These are phyloP conservation scores for Bolboschoenus planiculmis DNA, from an alignment of 176 grass and related monocot genomes.

Conservation along the genomic window DNA sequence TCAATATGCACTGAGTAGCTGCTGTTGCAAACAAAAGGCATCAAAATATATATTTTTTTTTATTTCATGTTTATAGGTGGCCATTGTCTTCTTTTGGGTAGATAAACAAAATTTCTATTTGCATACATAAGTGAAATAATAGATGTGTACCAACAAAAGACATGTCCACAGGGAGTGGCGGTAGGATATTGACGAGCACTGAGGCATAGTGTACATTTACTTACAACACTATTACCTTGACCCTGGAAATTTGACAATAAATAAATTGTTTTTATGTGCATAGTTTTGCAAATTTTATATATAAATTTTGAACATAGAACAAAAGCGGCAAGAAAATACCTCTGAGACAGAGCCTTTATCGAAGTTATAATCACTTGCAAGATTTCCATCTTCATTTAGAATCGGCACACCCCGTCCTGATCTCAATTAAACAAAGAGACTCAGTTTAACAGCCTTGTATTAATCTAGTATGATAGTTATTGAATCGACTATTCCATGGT, in stretches of 20 bases:
- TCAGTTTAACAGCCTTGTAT: neutral
- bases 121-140: neutral
- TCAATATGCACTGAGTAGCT: neutral
- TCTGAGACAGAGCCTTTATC: conserved; percentile 56
- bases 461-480: neutral
- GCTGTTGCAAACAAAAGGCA: neutral
- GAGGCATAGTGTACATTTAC: conserved; percentile 95
- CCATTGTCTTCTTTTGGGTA: neutral
- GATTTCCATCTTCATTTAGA: conserved; percentile 83
- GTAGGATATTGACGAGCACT: conserved; percentile 83
- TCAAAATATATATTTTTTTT: neutral
- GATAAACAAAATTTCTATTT: neutral
- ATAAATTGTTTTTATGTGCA: conserved; percentile 8
- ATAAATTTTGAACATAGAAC: conserved; percentile 14
- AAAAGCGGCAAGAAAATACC: conserved; percentile 37
- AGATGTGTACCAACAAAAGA: conserved; percentile 85
- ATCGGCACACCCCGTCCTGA: conserved; percentile 60
- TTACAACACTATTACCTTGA: conserved; percentile 50
- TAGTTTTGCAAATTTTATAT: neutral
- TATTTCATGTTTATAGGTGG: neutral
- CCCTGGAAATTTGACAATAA: conserved; percentile 24
- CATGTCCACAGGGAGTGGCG: conserved; percentile 85
- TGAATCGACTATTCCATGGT: neutral
- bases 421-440: neutral
- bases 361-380: conserved; percentile 44